Conservation (phyloP, 2,329 filamentous ascomycete genomes). For the Ophiostoma perfectum region DNA sequence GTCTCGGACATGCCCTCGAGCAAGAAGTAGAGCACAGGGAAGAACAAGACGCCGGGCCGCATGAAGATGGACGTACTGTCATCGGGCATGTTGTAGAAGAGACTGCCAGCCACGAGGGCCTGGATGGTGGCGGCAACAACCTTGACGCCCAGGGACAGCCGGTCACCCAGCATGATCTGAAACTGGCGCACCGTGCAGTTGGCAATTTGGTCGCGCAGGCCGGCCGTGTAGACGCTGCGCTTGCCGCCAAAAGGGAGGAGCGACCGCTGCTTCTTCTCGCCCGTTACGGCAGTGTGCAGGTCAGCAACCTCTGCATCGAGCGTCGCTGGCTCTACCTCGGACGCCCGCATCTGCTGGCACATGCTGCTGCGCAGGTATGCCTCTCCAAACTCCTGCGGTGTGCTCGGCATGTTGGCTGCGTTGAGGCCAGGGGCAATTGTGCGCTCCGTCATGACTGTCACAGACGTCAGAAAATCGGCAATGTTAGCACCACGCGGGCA, state of each 20-base stretch:
- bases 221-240: slow-evolving; percentile 72
- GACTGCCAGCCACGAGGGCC: slow-evolving; percentile 69
- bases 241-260: slow-evolving; percentile 75
- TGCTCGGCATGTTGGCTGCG: slow-evolving; percentile 49
- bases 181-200: slow-evolving; percentile 67
- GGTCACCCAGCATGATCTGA: slow-evolving; percentile 72
- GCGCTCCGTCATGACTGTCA: slow-evolving; percentile 57
- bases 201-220: slow-evolving; percentile 64
- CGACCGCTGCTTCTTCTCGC: slow-evolving; percentile 50
- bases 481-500: slow-evolving; percentile 63
- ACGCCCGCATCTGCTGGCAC: slow-evolving; percentile 41
- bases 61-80: slow-evolving; percentile 67
- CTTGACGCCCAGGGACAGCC: slow-evolving; percentile 61
- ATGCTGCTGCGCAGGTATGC: slow-evolving; percentile 47
- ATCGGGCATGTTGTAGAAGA: slow-evolving; percentile 70
- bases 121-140: slow-evolving; percentile 69
- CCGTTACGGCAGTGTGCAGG: slow-evolving; percentile 50
- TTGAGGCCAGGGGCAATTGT: slow-evolving; percentile 52
- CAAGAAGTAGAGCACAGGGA: slow-evolving; percentile 79
- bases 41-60: slow-evolving; percentile 76
- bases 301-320: slow-evolving; percentile 44
- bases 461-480: slow-evolving; percentile 68
- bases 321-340: slow-evolving; percentile 49
- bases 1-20: slow-evolving; percentile 79
- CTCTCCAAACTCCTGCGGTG: slow-evolving; percentile 55